These are phyloP conservation scores for Dioszegia crocea DNA, from an alignment of 768 basidiomycete species.

Conservation along the genomic window DNA sequence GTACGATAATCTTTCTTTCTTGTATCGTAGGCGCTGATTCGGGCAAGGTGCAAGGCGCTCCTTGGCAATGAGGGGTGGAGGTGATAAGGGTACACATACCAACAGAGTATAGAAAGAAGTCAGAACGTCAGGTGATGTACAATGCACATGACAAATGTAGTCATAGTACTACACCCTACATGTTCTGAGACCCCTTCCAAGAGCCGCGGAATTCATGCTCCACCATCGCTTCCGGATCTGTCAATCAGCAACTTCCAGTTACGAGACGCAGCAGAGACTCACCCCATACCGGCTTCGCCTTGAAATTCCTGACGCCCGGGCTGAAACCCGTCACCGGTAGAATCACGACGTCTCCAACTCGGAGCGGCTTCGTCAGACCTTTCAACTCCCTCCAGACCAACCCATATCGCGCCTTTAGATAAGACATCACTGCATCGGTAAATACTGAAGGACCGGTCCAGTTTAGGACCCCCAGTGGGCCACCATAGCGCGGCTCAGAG, in stretches of 20 bases:
- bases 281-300: slow-evolving; percentile 28
- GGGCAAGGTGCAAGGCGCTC: too few relatives aligned
- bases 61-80: too few relatives aligned
- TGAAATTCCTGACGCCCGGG: slow-evolving; percentile 47
- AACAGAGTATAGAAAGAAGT: too few relatives aligned
- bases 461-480: slow-evolving; percentile 51
- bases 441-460: slow-evolving; percentile 52
- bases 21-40: too few relatives aligned
- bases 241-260: not conserved
- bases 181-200: too few relatives aligned
- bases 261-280: slow-evolving; percentile 11
- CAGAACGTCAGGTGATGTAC: too few relatives aligned
- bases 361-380: slow-evolving; percentile 38
- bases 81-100: too few relatives aligned
- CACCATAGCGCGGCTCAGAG: slow-evolving; percentile 39
- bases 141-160: too few relatives aligned
- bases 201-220: slow-evolving; percentile 42
- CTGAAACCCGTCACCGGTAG: slow-evolving; percentile 50
- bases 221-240: slow-evolving; percentile 47
- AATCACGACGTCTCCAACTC: slow-evolving; percentile 50
- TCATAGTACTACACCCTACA: too few relatives aligned
- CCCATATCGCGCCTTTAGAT: slow-evolving; percentile 48
- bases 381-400: slow-evolving; percentile 50
- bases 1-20: too few relatives aligned
- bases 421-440: slow-evolving; percentile 51